Evolutionary conservation across 768 basidiomycete species (phyloP).

Genomic region (Agaricus subrufescens): DNA sequence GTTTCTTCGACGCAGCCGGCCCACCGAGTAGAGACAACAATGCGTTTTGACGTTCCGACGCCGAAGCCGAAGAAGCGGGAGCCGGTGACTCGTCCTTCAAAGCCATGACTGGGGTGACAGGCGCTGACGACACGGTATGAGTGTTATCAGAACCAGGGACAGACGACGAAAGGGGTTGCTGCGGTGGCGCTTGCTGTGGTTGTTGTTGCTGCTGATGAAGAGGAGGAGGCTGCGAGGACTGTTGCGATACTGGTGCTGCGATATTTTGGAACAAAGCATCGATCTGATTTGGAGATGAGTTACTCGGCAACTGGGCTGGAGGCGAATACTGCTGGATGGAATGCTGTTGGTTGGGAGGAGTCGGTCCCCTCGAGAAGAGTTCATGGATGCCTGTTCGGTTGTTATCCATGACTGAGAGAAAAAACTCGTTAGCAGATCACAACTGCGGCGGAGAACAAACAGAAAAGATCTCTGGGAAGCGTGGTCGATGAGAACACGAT

Average conservation of each 20-base stretch:
- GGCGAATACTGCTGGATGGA: conserved; percentile 14
- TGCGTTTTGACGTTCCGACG: conserved; percentile 69
- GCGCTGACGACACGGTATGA: conserved; percentile 27
- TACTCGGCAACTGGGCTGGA: conserved; percentile 31
- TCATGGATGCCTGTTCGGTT: conserved; percentile 40
- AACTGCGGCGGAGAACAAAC: not conserved
- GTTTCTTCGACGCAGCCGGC: conserved; percentile 20
- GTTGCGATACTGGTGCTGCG: conserved; percentile 34
- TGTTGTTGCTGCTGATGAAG: conserved; percentile 19
- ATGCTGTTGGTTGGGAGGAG: conserved; percentile 37
- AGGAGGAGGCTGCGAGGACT: conserved; percentile 11
- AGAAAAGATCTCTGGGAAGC: not conserved
- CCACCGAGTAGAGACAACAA: conserved; percentile 66
- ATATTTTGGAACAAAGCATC: conserved; percentile 66
- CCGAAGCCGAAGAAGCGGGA: conserved; percentile 36
- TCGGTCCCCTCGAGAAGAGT: conserved; percentile 51
- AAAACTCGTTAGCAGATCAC: not conserved
- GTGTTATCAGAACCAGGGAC: conserved; percentile 17
- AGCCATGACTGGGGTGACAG: conserved; percentile 37
- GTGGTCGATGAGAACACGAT: conserved; percentile 7
- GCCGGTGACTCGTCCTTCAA: conserved; percentile 40
- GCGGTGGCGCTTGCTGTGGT: conserved; percentile 22
- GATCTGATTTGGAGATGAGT: conserved; percentile 53
- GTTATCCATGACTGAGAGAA: conserved; percentile 18
- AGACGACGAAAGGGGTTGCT: conserved; percentile 11